Evolutionary conservation across 768 basidiomycete genomes (phyloP), one percentile per base, ranked within the genome.

Genomic region (Xerocomellus dryophilus): DNA sequence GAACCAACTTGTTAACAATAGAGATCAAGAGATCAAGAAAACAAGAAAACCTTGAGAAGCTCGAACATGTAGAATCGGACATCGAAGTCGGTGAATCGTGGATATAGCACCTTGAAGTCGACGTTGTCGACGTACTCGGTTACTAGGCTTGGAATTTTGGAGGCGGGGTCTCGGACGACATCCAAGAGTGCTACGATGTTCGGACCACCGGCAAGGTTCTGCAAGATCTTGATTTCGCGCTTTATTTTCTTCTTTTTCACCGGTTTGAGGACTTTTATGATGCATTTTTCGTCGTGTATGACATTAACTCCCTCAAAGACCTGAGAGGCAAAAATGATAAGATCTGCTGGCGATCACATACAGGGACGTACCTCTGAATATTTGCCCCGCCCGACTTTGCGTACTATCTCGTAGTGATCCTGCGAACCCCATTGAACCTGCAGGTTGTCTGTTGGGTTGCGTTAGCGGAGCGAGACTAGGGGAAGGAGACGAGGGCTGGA

Each of bases 231-330:
- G 71, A 98, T 97, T 76, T 98, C 96, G 59, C 96, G 82, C 76
- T 98, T 98, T 74, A 98, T 98, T 77, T 98, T 98, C 84, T 98
- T 98, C 84, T 98, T 98, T 82, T 98, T 98, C 38, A 98, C 95
- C 0, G 96, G 96, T 72, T 98, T 98, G 61, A 98, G 80, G 31
- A 98, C 96, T 72, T 98, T 98, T 77, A 98, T 94, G 73, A 96
- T 96, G 71, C 93, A 95, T 74, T 95, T 95, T 73, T 91, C 89
- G 64, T 93, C 90, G 56, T 86, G 88, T 47, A 89, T 84, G 56
- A 93, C 85, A 69, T 95, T 91, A 66, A 96, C 84, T 7, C 94
- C 94, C 72, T 96, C 93, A 62, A 96, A 96, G 54, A 93, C 90
- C 90, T 92, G 64, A 5, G 50, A 36, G 50, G 40, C 56, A 12